A percentile compares a stretch with the other conserved stretches of the same genome.
phyloP scores from a whole-genome alignment of 192 early-diverging fungal species.

The Phycomyces nitens region DNA sequence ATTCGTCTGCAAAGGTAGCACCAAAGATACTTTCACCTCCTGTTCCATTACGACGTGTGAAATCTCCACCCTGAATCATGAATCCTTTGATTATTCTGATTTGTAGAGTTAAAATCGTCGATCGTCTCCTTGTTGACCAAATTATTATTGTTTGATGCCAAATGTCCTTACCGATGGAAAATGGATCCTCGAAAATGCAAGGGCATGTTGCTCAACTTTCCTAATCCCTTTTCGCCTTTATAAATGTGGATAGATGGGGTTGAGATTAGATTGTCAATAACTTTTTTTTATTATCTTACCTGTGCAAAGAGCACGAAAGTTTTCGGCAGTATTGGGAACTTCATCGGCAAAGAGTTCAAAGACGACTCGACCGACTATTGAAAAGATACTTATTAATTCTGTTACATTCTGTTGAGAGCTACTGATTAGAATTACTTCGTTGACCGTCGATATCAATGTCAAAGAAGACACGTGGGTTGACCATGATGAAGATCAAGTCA shows the following conservation, averaged over 20 bases:
- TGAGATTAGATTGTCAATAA: too few species aligned
- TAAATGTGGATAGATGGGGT: too few species aligned
- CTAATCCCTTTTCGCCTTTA: conserved; percentile 59
- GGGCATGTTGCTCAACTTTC: conserved; percentile 59
- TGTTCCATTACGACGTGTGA: conserved; percentile 64
- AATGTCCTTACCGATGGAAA: conserved; percentile 57
- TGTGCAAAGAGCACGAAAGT: conserved; percentile 86
- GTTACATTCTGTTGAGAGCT: background rate
- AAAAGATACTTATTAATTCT: background rate
- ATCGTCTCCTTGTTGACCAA: background rate
- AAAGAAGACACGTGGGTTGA: conserved; percentile 59
- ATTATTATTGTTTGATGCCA: background rate
- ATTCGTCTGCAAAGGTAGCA: conserved; percentile 76
- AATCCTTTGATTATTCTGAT: conserved; percentile 80
- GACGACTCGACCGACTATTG: conserved; percentile 46
- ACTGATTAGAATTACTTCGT: conserved; percentile 32
- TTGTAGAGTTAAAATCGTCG: background rate
- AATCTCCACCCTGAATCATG: conserved; percentile 92
- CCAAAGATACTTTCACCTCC: conserved; percentile 88
- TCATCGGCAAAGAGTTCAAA: conserved; percentile 69
- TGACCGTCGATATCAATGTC: conserved; percentile 60
- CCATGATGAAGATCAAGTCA: conserved; percentile 15
- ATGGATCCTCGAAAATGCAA: conserved; percentile 80
- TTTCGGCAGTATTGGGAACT: conserved; percentile 68
- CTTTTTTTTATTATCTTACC: conserved; percentile 35